Evolutionary conservation across 1,284 basidiomycete genomes (phyloP), one percentile per base, ranked within the genome.

Genomic region (Ustilago hordei): DNA sequence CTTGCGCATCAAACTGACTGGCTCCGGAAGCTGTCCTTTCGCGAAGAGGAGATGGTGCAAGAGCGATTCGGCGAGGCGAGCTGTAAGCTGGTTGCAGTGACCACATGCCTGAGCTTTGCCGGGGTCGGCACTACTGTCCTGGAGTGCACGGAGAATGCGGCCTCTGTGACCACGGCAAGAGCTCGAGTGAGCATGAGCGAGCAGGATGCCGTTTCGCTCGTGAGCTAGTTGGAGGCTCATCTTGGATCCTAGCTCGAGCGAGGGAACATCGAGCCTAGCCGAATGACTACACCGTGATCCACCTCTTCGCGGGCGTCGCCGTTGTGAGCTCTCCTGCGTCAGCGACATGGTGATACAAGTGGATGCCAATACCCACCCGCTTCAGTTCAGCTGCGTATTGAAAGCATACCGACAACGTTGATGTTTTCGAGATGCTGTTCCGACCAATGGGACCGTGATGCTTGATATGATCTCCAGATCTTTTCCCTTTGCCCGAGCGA

Each of bases 1-100:
- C 45, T 63, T 64, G 8, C 56, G 69, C 17, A 66, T 32, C 9
- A 69, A 28, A 43, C 60, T 73, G 63, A 81, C 67, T 12, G 68
- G 72, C 36, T 71, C 66, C 31, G 78, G 73, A 7, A 80, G 58
- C 55, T 81, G 80, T 5, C 67, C 73, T 35, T 76, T 70, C 6
- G 70, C 64, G 52, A 78, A 81, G 2, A 81, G 73, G 5, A 80
- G 56, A 47, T 80, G 65, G 23, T 78, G 72, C 4, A 80, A 34
- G n/a, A 65, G 56, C 8, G 75, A 70, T 34, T 74, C 64, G 34
- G 60, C 39, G 4, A 81, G 57, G 2, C 65, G 58, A 4, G 74
- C 61, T 7, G 64, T 63, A 28, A 81, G 73, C 52, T 74, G 69
- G 8, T 61, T 39, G 39, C 57, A 63, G 45, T 81, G 78, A 3